Evolutionary conservation across 2,329 filamentous ascomycete species (phyloP).

Genomic region (Claviceps sp.): DNA sequence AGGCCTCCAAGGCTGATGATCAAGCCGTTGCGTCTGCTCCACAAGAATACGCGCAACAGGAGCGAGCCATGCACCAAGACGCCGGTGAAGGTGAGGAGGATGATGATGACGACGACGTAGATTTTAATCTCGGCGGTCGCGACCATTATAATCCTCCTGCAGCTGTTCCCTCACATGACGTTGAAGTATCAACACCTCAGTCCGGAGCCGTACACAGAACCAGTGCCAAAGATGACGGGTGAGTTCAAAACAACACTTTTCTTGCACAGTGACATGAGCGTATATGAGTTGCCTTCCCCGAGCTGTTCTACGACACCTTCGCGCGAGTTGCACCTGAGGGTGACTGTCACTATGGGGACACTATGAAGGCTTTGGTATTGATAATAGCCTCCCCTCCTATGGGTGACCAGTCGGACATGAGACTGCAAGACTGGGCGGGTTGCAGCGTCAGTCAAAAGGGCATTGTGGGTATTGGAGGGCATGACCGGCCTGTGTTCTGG

Average conservation of each 20-base stretch:
- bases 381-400: background rate
- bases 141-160: constrained; percentile 18
- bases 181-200: constrained; percentile 18
- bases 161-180: constrained; percentile 17
- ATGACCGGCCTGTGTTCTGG: background rate
- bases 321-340: background rate
- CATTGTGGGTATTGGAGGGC: background rate
- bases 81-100: constrained; percentile 31
- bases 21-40: constrained; percentile 10
- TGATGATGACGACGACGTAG: constrained; percentile 35
- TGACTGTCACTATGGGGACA: background rate
- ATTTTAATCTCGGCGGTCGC: constrained; percentile 43
- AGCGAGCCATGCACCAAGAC: constrained; percentile 31
- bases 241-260: constrained; percentile 14
- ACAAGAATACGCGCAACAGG: constrained; percentile 11
- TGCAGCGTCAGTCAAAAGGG: background rate
- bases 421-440: background rate
- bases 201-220: constrained; percentile 36
- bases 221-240: constrained; percentile 45
- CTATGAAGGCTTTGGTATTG: background rate
- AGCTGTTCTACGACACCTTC: background rate
- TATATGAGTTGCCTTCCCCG: background rate
- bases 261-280: background rate
- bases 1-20: constrained; percentile 16
- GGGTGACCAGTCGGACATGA: background rate